A percentile compares a stretch with the other conserved stretches of the same genome.
Conservation (phyloP, 192 early-diverging fungal species). For the Coemansia sp. region DNA sequence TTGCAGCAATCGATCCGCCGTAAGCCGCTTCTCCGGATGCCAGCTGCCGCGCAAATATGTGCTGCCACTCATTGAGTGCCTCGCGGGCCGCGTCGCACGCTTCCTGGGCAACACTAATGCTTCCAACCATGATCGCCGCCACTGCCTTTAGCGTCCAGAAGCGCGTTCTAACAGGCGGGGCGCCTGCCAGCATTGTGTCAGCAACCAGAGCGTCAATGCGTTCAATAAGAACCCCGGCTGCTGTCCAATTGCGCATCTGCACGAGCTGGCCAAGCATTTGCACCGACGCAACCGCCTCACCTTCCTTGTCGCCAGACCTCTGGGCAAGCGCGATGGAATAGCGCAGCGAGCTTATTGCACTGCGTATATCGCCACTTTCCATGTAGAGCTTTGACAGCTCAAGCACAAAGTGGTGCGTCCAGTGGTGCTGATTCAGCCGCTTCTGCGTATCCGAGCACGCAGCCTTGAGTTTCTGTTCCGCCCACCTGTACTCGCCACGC, state of each 20-base stretch:
- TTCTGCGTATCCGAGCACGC: slow-evolving; percentile 37
- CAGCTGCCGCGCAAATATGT: slow-evolving; percentile 19
- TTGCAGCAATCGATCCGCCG: slow-evolving; percentile 22
- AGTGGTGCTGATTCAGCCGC: slow-evolving; percentile 14
- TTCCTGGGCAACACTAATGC: slow-evolving; percentile 18
- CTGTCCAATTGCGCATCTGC: slow-evolving; percentile 22
- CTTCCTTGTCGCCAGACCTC: slow-evolving; percentile 12
- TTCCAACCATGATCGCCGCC: slow-evolving; percentile 12
- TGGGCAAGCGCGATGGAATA: slow-evolving; percentile 17
- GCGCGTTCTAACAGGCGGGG: slow-evolving; percentile 22
- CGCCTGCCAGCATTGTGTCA: not conserved
- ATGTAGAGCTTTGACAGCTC: slow-evolving; percentile 27
- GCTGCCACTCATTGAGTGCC: slow-evolving; percentile 39
- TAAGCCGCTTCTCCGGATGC: slow-evolving; percentile 7
- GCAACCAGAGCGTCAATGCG: not conserved
- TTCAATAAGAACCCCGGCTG: not conserved
- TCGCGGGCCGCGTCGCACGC: slow-evolving; percentile 28
- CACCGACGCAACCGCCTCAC: slow-evolving; percentile 12
- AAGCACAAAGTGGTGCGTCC: slow-evolving; percentile 36
- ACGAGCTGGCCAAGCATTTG: slow-evolving; percentile 30
- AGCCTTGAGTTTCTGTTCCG: slow-evolving; percentile 33
- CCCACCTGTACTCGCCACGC: slow-evolving; percentile 31
- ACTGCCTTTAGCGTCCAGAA: slow-evolving; percentile 40
- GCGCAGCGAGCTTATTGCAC: slow-evolving; percentile 16
- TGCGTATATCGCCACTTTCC: slow-evolving; percentile 10